These are phyloP conservation scores for Musa balbisiana DNA, from an alignment of 202 grass and related monocot genomes.

Conservation along the genomic window DNA sequence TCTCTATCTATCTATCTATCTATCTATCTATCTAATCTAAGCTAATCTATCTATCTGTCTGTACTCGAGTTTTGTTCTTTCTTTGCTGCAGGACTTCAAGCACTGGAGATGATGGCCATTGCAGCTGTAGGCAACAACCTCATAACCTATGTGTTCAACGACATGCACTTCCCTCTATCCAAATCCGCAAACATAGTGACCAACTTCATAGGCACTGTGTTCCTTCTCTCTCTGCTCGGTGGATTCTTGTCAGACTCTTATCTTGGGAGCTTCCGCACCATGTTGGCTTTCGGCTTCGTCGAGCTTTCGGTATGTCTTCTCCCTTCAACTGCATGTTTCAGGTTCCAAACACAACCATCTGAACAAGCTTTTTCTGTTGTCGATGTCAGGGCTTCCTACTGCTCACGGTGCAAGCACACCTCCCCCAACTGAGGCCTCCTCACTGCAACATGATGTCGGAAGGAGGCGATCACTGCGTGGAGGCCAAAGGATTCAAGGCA, in stretches of 20 bases:
- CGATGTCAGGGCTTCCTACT: slow-evolving; percentile 41
- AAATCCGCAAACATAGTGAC: slow-evolving; percentile 25
- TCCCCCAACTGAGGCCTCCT: slow-evolving; percentile 28
- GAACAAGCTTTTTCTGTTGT: not conserved
- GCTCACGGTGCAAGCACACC: slow-evolving; percentile 56
- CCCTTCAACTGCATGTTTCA: not conserved
- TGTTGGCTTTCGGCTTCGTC: slow-evolving; percentile 12
- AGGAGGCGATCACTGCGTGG: slow-evolving; percentile 14
- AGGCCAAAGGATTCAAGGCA: slow-evolving; percentile 31
- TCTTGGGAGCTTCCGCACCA: slow-evolving; percentile 17
- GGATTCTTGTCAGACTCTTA: slow-evolving; percentile 23
- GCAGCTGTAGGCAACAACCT: slow-evolving; percentile 24
- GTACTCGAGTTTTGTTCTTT: not conserved
- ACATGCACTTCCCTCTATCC: slow-evolving; percentile 22
- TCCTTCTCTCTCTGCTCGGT: slow-evolving; percentile 20
- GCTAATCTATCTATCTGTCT: not conserved
- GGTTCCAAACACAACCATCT: not conserved
- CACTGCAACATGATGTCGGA: not conserved
- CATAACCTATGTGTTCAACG: slow-evolving; percentile 26
- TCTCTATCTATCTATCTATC: too few species aligned
- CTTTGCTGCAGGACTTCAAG: slow-evolving; percentile 11
- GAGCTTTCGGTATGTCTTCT: slow-evolving; percentile 19
- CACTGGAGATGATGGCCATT: slow-evolving; percentile 22
- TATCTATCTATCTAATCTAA: not conserved
- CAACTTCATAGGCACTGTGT: slow-evolving; percentile 22